A percentile compares a stretch with the other conserved stretches of the same genome.
Conservation (phyloP, 192 early-diverging fungal species). For the Dimargaris cristalligena region DNA sequence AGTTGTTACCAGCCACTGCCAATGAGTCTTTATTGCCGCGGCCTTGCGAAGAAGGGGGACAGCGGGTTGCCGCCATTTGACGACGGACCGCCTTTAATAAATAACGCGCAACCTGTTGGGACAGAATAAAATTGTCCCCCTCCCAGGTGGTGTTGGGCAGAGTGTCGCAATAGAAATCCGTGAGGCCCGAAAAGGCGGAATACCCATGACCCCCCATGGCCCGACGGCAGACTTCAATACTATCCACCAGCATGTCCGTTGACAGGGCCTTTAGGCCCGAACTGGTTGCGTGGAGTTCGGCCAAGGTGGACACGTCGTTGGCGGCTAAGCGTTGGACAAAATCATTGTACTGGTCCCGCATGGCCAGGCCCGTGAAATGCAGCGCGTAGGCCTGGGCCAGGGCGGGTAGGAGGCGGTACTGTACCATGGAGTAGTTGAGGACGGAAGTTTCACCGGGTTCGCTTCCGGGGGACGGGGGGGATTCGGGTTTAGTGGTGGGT, state of each 20-base stretch:
- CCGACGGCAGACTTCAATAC: slow-evolving; percentile 56
- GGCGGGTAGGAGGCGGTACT: slow-evolving; percentile 51
- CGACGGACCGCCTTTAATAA: slow-evolving; percentile 48
- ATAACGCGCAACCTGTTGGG: slow-evolving; percentile 72
- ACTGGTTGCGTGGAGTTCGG: slow-evolving; percentile 56
- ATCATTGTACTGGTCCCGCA: slow-evolving; percentile 39
- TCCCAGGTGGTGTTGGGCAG: slow-evolving; percentile 67
- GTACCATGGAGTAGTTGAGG: slow-evolving; percentile 64
- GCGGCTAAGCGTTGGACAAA: slow-evolving; percentile 34
- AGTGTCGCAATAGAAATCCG: slow-evolving; percentile 45
- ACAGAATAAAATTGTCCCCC: slow-evolving; percentile 72
- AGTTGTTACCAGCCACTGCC: slow-evolving; percentile 7
- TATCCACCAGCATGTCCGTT: slow-evolving; percentile 45
- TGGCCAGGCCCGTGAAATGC: slow-evolving; percentile 48
- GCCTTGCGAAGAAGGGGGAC: neutral
- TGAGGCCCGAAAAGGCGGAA: slow-evolving; percentile 53
- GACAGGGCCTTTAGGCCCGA: slow-evolving; percentile 58
- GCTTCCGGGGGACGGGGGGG: slow-evolving; percentile 10
- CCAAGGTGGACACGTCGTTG: slow-evolving; percentile 46
- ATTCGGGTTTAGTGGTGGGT: neutral
- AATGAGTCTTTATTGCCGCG: slow-evolving; percentile 15
- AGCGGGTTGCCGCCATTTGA: slow-evolving; percentile 26
- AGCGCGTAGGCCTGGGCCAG: slow-evolving; percentile 58
- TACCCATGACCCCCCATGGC: slow-evolving; percentile 68
- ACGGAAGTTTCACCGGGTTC: slow-evolving; percentile 41